Evolutionary conservation across 805 yeast genomes (phyloP), one percentile per base, ranked within the genome.

Genomic region (Yamadazyma nakazawae): DNA sequence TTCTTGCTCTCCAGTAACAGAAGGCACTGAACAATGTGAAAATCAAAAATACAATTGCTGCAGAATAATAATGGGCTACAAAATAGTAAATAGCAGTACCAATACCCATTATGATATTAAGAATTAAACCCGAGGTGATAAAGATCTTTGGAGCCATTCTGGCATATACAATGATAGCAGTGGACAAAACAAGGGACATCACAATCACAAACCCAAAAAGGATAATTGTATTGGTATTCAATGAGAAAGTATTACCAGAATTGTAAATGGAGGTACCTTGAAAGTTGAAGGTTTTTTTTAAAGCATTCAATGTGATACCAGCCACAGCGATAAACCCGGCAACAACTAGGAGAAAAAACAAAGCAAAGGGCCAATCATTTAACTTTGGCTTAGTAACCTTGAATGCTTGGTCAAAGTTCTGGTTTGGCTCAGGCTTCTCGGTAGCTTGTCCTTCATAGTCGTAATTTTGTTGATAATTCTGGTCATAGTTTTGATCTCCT

Each of bases 41-140:
- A 1, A 84, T 74, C 52, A 85, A 66, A 53, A 84, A 85, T 32
- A 84, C 89, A 50, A 87, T 72, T 2, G 89, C 96, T 0, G 95
- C 92, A 4, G 92, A 82, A 72, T 84, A 88, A 64, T 87, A 85
- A 28, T 74, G 70, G 54, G 77, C 73, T 1, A 75, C 82, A 56
- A 90, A 74, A 59, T 85, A 87, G 64, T 80, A 84, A 54, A 90
- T 82, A 5, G 89, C 80, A 5, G 95, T 82, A 14, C 86, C 96
- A 24, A 88, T 56, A 2, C 92, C 88, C 47, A 87, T 63, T 1
- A 81, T 55, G 11, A 88, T 72, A 58, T 88, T 88, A 40, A 83
- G 66, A 28, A 86, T 70, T 52, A 89, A 76, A 1, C 95, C 87
- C 21, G 81, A 64, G 45, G 77, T 75, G 54, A 89, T 86, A 63